Evolutionary conservation across 1,139 yeast genomes (phyloP).

Genomic region (Wickerhamomyces sp.): DNA sequence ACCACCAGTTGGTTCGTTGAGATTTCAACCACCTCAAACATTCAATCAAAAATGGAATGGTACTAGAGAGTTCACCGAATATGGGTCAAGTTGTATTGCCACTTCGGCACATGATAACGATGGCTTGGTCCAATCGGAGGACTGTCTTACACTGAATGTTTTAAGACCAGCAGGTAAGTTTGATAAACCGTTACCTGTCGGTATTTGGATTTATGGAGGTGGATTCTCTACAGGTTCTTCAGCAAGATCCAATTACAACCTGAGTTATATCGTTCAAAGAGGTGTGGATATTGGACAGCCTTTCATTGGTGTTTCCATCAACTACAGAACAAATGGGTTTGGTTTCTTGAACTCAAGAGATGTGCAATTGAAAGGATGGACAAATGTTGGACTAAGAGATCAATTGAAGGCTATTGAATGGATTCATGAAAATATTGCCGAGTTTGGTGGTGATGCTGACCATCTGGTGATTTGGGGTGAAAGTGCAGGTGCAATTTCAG

Average conservation of each 20-base stretch:
- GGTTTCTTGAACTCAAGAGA: conserved; percentile 29
- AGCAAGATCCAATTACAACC: conserved; percentile 26
- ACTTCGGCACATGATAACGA: conserved; percentile 6
- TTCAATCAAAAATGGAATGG: conserved; percentile 11
- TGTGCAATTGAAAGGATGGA: conserved; percentile 15
- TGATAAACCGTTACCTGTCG: conserved; percentile 25
- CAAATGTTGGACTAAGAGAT: conserved; percentile 30
- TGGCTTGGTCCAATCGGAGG: conserved; percentile 10
- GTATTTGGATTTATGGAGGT: conserved; percentile 34
- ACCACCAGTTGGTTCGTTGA: conserved; percentile 21
- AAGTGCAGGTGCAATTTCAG: conserved; percentile 33
- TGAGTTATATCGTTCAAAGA: conserved; percentile 22
- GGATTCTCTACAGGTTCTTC: conserved; percentile 28
- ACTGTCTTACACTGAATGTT: conserved; percentile 53
- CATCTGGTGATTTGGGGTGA: conserved; percentile 33
- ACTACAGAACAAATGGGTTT: conserved; percentile 30
- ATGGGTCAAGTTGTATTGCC: conserved; percentile 15
- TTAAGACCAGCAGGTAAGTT: conserved; percentile 58
- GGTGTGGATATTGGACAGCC: conserved; percentile 22
- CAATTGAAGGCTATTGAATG: conserved; percentile 32
- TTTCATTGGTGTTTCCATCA: conserved; percentile 31
- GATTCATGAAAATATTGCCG: conserved; percentile 29
- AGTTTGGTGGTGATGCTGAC: conserved; percentile 35
- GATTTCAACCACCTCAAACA: conserved; percentile 21
- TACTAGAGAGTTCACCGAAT: conserved; percentile 8